Evolutionary conservation across 1,284 basidiomycete species (phyloP).

Genomic region (Malassezia vespertilionis): DNA sequence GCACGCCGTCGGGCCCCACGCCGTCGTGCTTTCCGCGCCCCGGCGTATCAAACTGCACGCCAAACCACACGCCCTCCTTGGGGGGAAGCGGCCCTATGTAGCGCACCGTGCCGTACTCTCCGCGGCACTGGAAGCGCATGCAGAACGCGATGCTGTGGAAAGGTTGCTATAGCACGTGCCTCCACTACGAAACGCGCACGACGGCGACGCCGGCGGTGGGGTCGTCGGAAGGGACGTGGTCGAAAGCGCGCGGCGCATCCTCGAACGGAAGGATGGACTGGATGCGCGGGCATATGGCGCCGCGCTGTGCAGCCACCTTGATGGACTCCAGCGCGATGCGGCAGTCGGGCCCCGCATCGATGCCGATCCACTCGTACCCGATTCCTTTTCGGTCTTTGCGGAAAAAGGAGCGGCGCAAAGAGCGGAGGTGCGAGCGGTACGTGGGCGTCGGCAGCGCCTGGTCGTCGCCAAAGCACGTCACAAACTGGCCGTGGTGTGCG

Average conservation of each 20-base stretch:
- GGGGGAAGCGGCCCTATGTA: constrained; percentile 61
- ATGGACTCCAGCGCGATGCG: constrained; percentile 40
- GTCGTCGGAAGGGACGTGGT: constrained; percentile 5
- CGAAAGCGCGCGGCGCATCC: constrained; percentile 39
- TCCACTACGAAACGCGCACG: constrained; percentile 11
- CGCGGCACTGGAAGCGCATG: constrained; percentile 22
- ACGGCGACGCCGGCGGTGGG: constrained; percentile 8
- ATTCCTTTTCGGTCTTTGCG: constrained; percentile 49
- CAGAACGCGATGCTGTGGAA: constrained; percentile 11
- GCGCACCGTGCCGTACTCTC: constrained; percentile 54
- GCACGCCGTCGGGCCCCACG: constrained; percentile 58
- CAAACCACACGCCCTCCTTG: constrained; percentile 67
- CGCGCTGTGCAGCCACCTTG: constrained; percentile 31
- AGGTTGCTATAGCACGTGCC: neutral
- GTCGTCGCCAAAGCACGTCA: constrained; percentile 47
- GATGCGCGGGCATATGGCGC: constrained; percentile 40
- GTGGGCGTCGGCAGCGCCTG: constrained; percentile 38
- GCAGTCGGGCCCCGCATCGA: constrained; percentile 34
- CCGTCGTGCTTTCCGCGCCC: constrained; percentile 76
- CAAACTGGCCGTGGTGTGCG: constrained; percentile 45
- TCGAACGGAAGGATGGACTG: constrained; percentile 37
- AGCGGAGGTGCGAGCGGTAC: constrained; percentile 41
- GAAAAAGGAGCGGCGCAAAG: constrained; percentile 48
- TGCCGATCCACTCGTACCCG: constrained; percentile 47
- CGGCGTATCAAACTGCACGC: constrained; percentile 87